Evolutionary conservation across 148 eudicot genomes (phyloP).

Genomic region (Linanthus parryae): DNA sequence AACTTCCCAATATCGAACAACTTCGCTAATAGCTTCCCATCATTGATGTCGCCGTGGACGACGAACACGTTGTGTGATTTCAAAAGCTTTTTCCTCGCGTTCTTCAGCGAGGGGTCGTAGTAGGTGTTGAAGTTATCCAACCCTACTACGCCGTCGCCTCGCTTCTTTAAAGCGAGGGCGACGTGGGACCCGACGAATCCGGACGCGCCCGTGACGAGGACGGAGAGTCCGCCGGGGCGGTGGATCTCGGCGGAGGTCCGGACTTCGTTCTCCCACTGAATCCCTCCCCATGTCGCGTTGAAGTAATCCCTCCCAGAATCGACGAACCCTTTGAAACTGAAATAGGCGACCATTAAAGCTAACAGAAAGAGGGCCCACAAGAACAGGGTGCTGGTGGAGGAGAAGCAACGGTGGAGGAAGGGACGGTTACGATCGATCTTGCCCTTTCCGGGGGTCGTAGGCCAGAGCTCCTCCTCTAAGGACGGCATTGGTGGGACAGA

Average conservation of each 20-base stretch:
- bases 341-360: constrained; percentile 4
- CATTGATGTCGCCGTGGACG: constrained; percentile 4
- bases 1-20: constrained; percentile 1
- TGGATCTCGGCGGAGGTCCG: constrained; percentile 5
- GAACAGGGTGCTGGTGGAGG: constrained; percentile 5
- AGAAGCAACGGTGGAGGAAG: constrained; percentile 4
- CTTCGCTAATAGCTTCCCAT: background rate
- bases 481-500: constrained; percentile 1
- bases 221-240: constrained; percentile 10
- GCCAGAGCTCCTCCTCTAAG: constrained; percentile 1
- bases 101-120: constrained; percentile 5
- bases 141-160: constrained; percentile 1
- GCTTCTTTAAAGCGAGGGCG: background rate
- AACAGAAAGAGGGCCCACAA: constrained; percentile 9
- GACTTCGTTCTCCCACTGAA: constrained; percentile 13
- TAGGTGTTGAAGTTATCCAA: constrained; percentile 4
- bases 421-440: background rate
- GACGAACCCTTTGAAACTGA: constrained; percentile 5
- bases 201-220: constrained; percentile 3
- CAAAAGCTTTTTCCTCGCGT: background rate
- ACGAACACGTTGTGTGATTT: background rate
- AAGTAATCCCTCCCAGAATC: constrained; percentile 12
- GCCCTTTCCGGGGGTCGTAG: constrained; percentile 4
- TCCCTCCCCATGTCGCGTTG: constrained; percentile 3
- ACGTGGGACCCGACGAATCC: constrained; percentile 7